Percentiles rank a stretch among this genome's conserved stretches.
Conservation (phyloP, 768 basidiomycete genomes). For the Termitomyces sp. region DNA sequence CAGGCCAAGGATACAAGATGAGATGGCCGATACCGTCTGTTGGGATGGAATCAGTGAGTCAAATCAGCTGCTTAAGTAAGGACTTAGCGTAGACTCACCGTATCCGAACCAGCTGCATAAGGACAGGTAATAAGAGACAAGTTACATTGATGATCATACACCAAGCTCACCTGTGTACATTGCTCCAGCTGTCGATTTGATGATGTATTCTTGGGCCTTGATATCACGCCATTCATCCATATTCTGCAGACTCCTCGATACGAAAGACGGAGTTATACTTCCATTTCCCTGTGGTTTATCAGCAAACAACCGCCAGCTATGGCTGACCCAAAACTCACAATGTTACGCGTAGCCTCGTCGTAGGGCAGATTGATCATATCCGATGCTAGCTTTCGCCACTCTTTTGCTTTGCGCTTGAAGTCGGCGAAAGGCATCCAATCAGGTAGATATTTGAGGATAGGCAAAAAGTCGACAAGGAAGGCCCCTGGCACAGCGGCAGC, state of each 20-base stretch:
- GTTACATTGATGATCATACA: background rate
- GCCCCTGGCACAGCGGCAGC: slow-evolving; percentile 21
- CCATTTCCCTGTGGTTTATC: slow-evolving; percentile 12
- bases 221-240: slow-evolving; percentile 11
- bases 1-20: slow-evolving; percentile 23
- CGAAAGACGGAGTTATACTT: slow-evolving; percentile 15
- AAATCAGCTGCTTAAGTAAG: background rate
- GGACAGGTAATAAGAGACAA: background rate
- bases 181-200: slow-evolving; percentile 17
- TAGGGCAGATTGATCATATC: slow-evolving; percentile 21
- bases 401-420: slow-evolving; percentile 27
- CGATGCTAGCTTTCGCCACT: slow-evolving; percentile 14
- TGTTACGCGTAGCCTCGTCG: slow-evolving; percentile 9
- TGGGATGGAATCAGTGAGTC: background rate
- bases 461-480: slow-evolving; percentile 26
- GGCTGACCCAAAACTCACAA: slow-evolving; percentile 8
- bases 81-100: slow-evolving; percentile 11
- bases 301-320: background rate
- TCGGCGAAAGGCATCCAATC: slow-evolving; percentile 28
- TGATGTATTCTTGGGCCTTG: slow-evolving; percentile 12
- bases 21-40: slow-evolving; percentile 20
- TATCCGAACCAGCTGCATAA: slow-evolving; percentile 21
- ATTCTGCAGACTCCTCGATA: slow-evolving; percentile 13
- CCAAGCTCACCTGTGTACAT: no score
- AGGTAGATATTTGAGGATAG: slow-evolving; percentile 26